A percentile compares a stretch with the other conserved stretches of the same genome.
Evolutionary conservation across 2,329 filamentous ascomycete species (phyloP).

Genomic region (Neonectria neomacrospora): DNA sequence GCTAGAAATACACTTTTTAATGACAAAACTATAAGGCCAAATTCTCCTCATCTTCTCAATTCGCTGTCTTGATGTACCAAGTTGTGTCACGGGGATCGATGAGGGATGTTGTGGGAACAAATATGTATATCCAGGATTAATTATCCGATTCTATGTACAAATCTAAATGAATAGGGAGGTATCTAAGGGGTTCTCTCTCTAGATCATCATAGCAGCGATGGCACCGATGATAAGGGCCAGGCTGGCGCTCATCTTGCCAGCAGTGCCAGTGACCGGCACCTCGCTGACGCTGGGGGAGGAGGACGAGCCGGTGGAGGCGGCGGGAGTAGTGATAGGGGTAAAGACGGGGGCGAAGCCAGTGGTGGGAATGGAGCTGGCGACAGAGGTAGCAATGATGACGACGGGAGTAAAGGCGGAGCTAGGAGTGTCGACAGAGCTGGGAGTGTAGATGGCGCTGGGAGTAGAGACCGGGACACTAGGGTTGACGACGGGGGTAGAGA

Average conservation of each 20-base stretch:
- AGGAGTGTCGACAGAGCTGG: constrained; percentile 4
- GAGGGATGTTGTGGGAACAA: not conserved
- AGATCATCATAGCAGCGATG: constrained; percentile 28
- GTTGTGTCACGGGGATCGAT: not conserved
- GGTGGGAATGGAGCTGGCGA: constrained; percentile 11
- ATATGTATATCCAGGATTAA: constrained; percentile 19
- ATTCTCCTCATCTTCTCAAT: not conserved
- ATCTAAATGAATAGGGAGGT: constrained; percentile 9
- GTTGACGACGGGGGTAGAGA: not conserved
- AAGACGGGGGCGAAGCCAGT: constrained; percentile 8
- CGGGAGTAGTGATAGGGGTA: constrained; percentile 10
- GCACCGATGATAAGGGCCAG: constrained; percentile 21
- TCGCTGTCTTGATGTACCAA: not conserved
- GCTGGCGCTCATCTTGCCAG: constrained; percentile 25
- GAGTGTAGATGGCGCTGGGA: constrained; percentile 6
- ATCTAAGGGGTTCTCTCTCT: constrained; percentile 8
- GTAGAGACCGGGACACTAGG: not conserved
- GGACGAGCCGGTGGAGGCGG: constrained; percentile 6
- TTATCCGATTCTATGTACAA: constrained; percentile 24
- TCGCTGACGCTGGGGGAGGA: constrained; percentile 11
- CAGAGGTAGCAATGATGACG: not conserved
- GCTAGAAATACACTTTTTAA: not conserved
- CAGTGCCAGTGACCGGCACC: constrained; percentile 23
- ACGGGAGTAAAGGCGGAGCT: constrained; percentile 12
- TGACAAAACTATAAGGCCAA: not conserved